These are phyloP conservation scores for Fulvia fulva DNA, from an alignment of 2,329 filamentous ascomycete genomes.

Conservation along the genomic window DNA sequence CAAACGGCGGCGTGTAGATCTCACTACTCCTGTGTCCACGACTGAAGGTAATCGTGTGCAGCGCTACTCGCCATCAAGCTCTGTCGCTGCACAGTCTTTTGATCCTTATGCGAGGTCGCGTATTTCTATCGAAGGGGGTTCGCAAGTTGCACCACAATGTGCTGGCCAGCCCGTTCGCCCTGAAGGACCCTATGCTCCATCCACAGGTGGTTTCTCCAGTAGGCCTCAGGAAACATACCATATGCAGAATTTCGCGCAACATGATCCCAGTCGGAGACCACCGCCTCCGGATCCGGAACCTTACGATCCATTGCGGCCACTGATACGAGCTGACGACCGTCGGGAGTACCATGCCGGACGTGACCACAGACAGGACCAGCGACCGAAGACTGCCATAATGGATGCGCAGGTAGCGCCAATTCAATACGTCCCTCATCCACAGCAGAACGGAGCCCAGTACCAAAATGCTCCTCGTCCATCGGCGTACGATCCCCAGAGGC, in stretches of 20 bases:
- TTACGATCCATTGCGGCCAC: constrained; percentile 7
- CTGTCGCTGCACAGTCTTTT: neutral
- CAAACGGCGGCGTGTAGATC: constrained; percentile 1
- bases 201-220: neutral
- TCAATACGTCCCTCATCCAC: constrained; percentile 16
- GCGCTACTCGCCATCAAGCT: neutral
- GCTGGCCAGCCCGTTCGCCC: neutral
- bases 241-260: neutral
- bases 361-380: neutral
- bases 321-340: constrained; percentile 2
- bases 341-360: neutral
- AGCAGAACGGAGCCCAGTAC: constrained; percentile 6
- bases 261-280: neutral
- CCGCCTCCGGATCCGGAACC: neutral
- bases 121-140: neutral
- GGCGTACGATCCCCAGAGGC: neutral
- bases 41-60: neutral
- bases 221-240: neutral
- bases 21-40: neutral
- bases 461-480: neutral
- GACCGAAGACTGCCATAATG: constrained; percentile 11
- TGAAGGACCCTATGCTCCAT: neutral
- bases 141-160: neutral
- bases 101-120: neutral
- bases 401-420: constrained; percentile 23